Percentiles rank a stretch among this genome's conserved stretches.
These are phyloP conservation scores for Candida sojae DNA, from an alignment of 1,139 yeast species.

Conservation along the genomic window DNA sequence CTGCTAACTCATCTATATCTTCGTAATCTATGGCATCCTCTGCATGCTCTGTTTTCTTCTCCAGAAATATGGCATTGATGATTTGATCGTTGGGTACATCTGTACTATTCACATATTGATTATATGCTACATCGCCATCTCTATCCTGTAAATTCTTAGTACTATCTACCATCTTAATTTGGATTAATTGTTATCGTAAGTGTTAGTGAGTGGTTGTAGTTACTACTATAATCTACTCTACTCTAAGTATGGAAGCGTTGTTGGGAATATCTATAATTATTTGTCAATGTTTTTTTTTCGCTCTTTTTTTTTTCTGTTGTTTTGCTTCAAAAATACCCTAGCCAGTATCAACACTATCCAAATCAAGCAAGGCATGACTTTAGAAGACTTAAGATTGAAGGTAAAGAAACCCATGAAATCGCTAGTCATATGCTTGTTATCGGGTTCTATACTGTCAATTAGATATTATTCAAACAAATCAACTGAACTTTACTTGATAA, in stretches of 20 bases:
- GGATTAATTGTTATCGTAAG: no score
- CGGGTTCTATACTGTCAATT: conserved; percentile 11
- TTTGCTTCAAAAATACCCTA: background rate
- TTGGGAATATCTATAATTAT: background rate
- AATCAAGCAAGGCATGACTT: conserved; percentile 4
- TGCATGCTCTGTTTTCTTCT: conserved; percentile 61
- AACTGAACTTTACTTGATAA: conserved; percentile 24
- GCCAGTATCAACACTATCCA: no score
- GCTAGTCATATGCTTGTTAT: conserved; percentile 7
- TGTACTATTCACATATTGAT: conserved; percentile 19
- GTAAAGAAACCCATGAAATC: background rate
- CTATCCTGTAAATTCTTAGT: background rate
- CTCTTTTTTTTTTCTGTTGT: background rate
- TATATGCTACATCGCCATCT: conserved; percentile 15
- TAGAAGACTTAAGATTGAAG: conserved; percentile 4
- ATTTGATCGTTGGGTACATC: conserved; percentile 35
- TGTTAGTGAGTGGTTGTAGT: no score
- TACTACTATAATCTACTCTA: no score
- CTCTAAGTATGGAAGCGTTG: background rate
- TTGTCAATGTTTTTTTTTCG: background rate
- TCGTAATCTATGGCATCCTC: conserved; percentile 96
- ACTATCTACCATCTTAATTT: conserved; percentile 6
- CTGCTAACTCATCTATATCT: conserved; percentile 94
- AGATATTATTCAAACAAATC: conserved; percentile 11
- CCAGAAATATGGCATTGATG: conserved; percentile 42